phyloP scores from a whole-genome alignment of 148 eudicot species.

The Heliamphora exappendiculata region DNA sequence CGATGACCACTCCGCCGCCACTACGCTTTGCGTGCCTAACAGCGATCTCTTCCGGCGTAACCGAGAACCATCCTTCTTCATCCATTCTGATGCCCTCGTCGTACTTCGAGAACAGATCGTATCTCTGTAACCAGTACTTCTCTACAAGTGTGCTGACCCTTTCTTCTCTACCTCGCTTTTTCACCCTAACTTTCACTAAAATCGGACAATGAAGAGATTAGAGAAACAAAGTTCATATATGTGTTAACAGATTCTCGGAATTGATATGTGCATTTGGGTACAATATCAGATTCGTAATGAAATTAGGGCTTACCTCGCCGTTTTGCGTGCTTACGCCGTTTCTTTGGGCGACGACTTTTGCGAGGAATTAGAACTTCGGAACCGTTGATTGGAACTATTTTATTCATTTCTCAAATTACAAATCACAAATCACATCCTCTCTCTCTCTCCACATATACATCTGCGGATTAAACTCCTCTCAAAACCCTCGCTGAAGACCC shows the following conservation, averaged over 20 bases:
- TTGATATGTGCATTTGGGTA: neutral
- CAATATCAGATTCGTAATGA: neutral
- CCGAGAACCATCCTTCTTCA: constrained; percentile 55
- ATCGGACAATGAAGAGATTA: neutral
- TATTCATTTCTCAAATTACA: neutral
- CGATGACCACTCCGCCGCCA: constrained; percentile 33
- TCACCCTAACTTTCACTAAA: neutral
- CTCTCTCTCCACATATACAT: neutral
- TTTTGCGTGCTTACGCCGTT: constrained; percentile 1
- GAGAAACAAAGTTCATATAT: neutral
- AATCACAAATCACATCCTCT: neutral
- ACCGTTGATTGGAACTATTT: neutral
- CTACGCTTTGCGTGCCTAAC: constrained; percentile 33
- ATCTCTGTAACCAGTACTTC: constrained; percentile 43
- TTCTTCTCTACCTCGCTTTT: constrained; percentile 8
- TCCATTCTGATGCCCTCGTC: constrained; percentile 43
- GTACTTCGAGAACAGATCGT: constrained; percentile 36
- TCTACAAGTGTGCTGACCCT: constrained; percentile 28
- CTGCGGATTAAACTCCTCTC: too few species aligned
- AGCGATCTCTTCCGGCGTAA: constrained; percentile 45
- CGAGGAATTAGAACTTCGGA: neutral
- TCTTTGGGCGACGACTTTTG: neutral
- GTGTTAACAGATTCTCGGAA: neutral
- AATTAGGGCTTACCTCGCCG: neutral
- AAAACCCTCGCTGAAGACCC: too few species aligned